These are phyloP conservation scores for Metarhizium robertsii DNA, from an alignment of 2,329 filamentous ascomycete species.

Conservation along the genomic window DNA sequence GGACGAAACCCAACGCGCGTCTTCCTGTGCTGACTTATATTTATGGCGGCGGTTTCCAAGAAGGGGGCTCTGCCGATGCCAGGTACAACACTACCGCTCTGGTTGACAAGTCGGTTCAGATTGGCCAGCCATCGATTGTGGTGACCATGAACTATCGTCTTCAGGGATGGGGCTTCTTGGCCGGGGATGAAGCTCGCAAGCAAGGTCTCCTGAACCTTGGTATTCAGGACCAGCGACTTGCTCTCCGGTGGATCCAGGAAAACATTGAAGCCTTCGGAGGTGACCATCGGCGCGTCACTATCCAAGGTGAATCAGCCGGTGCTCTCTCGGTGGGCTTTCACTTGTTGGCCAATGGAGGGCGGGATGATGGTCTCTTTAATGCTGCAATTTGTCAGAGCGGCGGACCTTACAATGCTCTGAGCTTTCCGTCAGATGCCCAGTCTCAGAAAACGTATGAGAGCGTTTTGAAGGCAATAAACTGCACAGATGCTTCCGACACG, in stretches of 20 bases:
- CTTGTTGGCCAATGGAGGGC: too few relatives aligned
- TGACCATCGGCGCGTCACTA: slow-evolving; percentile 8
- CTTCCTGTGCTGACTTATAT: background rate
- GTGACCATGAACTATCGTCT: background rate
- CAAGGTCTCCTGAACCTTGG: slow-evolving; percentile 14
- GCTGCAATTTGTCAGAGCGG: too few relatives aligned
- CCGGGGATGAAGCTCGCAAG: background rate
- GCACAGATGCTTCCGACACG: too few relatives aligned
- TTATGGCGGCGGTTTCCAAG: background rate
- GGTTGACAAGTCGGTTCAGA: background rate
- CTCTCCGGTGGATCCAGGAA: slow-evolving; percentile 24
- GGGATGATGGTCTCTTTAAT: too few relatives aligned
- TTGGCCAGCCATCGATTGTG: background rate
- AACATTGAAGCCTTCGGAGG: slow-evolving; percentile 28
- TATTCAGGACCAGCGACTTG: slow-evolving; percentile 22
- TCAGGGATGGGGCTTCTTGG: background rate
- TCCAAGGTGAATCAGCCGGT: slow-evolving; percentile 1
- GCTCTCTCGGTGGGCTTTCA: background rate
- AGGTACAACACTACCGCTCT: background rate
- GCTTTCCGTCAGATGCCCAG: too few relatives aligned
- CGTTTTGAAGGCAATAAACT: too few relatives aligned
- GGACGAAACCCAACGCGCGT: too few relatives aligned
- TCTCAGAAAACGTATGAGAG: too few relatives aligned
- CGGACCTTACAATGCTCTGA: too few relatives aligned
- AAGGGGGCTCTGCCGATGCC: background rate